Evolutionary conservation across 73 alveolate species (phyloP).

Genomic region (Durusdinium trenchii): DNA sequence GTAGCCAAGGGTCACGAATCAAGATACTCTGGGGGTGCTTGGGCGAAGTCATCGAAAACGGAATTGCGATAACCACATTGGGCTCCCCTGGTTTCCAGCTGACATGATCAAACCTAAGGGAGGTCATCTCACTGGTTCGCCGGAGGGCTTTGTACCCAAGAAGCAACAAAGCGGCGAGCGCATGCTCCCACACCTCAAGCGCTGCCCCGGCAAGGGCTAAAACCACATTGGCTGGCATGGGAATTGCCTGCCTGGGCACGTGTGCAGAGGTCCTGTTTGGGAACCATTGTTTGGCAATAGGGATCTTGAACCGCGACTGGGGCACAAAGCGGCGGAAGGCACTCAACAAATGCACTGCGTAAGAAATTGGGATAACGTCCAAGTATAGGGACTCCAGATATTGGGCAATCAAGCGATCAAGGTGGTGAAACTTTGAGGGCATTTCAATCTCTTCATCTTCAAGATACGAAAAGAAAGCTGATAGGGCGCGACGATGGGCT

Average conservation of each 20-base stretch:
- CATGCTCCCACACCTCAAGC: not conserved
- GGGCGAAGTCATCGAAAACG: not conserved
- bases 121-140: not conserved
- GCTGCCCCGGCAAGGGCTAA: not conserved
- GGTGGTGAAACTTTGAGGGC: not conserved
- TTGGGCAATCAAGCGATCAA: not conserved
- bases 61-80: not conserved
- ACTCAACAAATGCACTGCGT: not conserved
- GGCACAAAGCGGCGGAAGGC: not conserved
- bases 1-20: not conserved
- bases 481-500: not conserved
- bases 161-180: not conserved
- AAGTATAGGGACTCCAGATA: not conserved
- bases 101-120: not conserved
- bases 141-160: not conserved
- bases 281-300: not conserved
- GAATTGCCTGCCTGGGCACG: not conserved
- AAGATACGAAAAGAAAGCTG: not conserved
- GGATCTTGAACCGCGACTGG: not conserved
- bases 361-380: not conserved
- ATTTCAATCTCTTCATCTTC: not conserved
- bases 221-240: not conserved
- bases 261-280: not conserved
- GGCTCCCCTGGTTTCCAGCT: too few species aligned
- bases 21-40: not conserved